Conservation (phyloP, 1,284 basidiomycete genomes). For the Athelia sp. region DNA sequence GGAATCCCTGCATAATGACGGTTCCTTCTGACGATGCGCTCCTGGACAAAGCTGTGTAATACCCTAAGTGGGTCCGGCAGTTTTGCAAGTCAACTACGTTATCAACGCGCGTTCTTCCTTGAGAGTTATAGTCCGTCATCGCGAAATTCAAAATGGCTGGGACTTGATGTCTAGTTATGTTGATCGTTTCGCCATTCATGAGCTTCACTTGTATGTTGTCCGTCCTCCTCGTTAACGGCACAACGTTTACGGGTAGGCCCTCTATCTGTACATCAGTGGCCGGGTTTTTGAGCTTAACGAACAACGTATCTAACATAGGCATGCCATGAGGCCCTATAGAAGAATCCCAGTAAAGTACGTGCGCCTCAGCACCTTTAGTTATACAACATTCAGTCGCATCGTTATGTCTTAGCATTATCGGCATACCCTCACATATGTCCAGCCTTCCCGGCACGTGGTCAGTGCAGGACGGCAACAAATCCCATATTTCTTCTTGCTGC, state of each 20-base stretch:
- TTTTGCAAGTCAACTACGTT: slow-evolving; percentile 29
- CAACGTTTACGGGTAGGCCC: slow-evolving; percentile 31
- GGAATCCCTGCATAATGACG: slow-evolving; percentile 26
- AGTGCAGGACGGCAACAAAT: slow-evolving; percentile 13
- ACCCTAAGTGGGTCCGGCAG: slow-evolving; percentile 22
- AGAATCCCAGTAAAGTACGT: slow-evolving; percentile 26
- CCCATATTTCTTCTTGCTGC: slow-evolving; percentile 24
- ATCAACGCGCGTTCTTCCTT: slow-evolving; percentile 28
- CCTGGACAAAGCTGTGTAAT: slow-evolving; percentile 31
- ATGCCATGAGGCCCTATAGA: slow-evolving; percentile 8
- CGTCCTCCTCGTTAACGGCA: no score
- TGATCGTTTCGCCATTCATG: slow-evolving; percentile 18
- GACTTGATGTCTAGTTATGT: slow-evolving; percentile 25
- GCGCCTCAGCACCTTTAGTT: no score
- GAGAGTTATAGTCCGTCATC: slow-evolving; percentile 36
- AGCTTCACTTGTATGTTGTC: no score
- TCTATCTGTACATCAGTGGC: slow-evolving; percentile 22
- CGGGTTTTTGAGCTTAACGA: slow-evolving; percentile 17
- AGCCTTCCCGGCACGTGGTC: slow-evolving; percentile 23
- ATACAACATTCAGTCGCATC: no score
- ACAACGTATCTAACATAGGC: slow-evolving; percentile 20
- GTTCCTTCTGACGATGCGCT: slow-evolving; percentile 24
- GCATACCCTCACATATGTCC: slow-evolving; percentile 31
- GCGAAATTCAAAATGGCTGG: slow-evolving; percentile 32
- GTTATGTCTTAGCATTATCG: slow-evolving; percentile 34